Conservation (phyloP, 345 rosid genomes). For the Camelina hispida region DNA sequence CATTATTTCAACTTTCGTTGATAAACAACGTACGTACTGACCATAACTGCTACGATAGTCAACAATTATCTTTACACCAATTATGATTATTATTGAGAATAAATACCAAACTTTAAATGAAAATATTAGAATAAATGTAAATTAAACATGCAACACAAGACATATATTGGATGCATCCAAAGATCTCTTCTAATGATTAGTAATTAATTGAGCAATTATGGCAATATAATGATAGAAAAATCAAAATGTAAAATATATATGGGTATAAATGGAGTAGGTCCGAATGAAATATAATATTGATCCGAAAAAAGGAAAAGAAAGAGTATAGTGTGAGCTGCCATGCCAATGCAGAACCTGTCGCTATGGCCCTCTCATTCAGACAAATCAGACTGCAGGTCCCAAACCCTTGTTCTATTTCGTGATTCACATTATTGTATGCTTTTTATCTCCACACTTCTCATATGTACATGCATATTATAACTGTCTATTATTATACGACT, state of each 20-base stretch:
- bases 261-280: slow-evolving; percentile 37
- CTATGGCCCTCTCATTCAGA: slow-evolving; percentile 46
- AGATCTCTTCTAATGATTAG: slow-evolving; percentile 42
- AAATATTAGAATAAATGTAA: slow-evolving; percentile 9
- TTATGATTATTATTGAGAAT: not conserved
- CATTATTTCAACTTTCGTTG: slow-evolving; percentile 22
- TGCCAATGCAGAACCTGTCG: slow-evolving; percentile 44
- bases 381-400: slow-evolving; percentile 46
- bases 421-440: slow-evolving; percentile 47
- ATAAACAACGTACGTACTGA: slow-evolving; percentile 3
- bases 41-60: not conserved
- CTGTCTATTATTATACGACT: slow-evolving; percentile 18
- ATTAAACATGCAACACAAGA: slow-evolving; percentile 16
- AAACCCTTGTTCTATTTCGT: slow-evolving; percentile 49
- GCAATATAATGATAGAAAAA: slow-evolving; percentile 33
- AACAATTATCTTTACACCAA: not conserved
- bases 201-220: slow-evolving; percentile 31
- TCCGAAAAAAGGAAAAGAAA: slow-evolving; percentile 22
- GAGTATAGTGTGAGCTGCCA: slow-evolving; percentile 38
- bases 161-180: slow-evolving; percentile 29
- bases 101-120: not conserved
- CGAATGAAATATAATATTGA: slow-evolving; percentile 19
- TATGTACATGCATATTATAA: slow-evolving; percentile 3
- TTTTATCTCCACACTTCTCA: slow-evolving; percentile 28
- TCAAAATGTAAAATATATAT: slow-evolving; percentile 24